These are phyloP conservation scores for Rhododendron mucronatum DNA, from an alignment of 148 eudicot species.

Conservation along the genomic window DNA sequence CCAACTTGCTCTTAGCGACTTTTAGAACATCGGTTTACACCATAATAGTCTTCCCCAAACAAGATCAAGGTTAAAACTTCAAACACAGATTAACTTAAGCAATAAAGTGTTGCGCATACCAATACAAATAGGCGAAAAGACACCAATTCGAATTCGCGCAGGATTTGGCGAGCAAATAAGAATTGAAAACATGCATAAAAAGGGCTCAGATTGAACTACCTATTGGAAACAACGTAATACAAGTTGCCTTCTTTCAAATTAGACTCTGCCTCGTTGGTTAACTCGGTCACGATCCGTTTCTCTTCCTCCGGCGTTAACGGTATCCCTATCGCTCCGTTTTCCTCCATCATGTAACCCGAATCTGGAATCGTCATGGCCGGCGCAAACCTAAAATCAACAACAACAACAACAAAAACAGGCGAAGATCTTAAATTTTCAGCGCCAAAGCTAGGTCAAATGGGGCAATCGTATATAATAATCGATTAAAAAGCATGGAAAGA, in stretches of 20 bases:
- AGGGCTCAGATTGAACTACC: conserved; percentile 26
- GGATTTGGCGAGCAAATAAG: neutral
- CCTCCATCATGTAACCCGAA: conserved; percentile 32
- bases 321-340: conserved; percentile 38
- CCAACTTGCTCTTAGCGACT: neutral
- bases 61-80: neutral
- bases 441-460: neutral
- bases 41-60: neutral
- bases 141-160: neutral
- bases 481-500: neutral
- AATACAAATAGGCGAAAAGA: neutral
- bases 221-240: conserved; percentile 53
- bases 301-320: conserved; percentile 69
- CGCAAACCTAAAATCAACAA: neutral
- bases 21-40: neutral
- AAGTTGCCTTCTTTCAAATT: conserved; percentile 60
- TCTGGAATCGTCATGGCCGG: conserved; percentile 53
- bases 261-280: conserved; percentile 54
- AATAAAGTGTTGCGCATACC: neutral
- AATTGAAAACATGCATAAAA: neutral
- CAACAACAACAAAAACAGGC: neutral
- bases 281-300: conserved; percentile 40
- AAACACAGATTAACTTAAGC: neutral
- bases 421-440: neutral
- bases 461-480: neutral